A percentile compares a stretch with the other conserved stretches of the same genome.
These are phyloP conservation scores for Botryotinia convoluta DNA, from an alignment of 2,329 filamentous ascomycete genomes.

Conservation along the genomic window DNA sequence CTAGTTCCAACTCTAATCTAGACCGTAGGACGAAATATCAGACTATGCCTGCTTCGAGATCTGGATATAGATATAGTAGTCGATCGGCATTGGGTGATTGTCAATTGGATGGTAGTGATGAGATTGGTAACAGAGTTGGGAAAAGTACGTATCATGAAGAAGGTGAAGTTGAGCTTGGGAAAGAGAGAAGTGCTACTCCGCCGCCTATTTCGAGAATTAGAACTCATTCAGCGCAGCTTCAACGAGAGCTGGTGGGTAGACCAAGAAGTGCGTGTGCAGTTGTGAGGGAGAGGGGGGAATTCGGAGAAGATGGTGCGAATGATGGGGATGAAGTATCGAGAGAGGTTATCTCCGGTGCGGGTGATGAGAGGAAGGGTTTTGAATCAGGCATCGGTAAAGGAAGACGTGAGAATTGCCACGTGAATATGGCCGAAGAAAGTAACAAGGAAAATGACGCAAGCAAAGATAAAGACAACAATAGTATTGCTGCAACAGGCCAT, in stretches of 20 bases:
- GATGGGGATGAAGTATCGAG: background rate
- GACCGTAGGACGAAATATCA: slow-evolving; percentile 1
- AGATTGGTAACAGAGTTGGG: background rate
- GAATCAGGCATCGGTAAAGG: background rate
- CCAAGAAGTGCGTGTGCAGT: slow-evolving; percentile 25
- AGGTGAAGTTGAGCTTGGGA: slow-evolving; percentile 5
- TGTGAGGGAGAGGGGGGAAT: slow-evolving; percentile 11
- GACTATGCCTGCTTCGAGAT: background rate
- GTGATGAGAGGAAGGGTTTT: background rate
- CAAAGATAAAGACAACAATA: background rate
- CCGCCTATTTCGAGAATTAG: slow-evolving; percentile 33
- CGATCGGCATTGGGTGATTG: background rate
- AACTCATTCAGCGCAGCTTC: slow-evolving; percentile 2
- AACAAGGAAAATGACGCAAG: background rate
- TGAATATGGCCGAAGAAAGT: background rate
- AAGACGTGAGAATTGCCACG: slow-evolving; percentile 20
- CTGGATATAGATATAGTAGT: background rate
- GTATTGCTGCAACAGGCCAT: background rate
- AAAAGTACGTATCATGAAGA: slow-evolving; percentile 18
- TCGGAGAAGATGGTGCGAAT: slow-evolving; percentile 13
- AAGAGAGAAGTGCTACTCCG: slow-evolving; percentile 32
- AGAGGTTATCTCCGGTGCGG: background rate
- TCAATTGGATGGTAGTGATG: slow-evolving; percentile 5
- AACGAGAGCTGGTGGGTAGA: slow-evolving; percentile 11
- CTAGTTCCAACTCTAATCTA: background rate